Percentiles rank a stretch among this genome's conserved stretches.
Conservation (phyloP, 257 asterid species). For the Mentha longifolia region DNA sequence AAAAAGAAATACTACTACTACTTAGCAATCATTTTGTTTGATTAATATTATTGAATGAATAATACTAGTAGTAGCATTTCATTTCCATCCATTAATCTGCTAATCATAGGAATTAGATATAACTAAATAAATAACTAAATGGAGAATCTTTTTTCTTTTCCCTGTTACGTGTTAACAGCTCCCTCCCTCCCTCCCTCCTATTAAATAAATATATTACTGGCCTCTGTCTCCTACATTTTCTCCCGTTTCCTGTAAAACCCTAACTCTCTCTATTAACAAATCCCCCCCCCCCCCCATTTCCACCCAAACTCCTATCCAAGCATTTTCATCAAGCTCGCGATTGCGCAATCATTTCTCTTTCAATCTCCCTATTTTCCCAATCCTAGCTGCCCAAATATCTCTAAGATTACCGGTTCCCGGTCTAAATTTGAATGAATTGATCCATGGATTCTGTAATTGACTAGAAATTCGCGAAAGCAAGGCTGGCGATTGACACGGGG, state of each 20-base stretch:
- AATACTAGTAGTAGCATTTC: no score
- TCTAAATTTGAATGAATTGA: constrained; percentile 19
- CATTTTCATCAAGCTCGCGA: constrained; percentile 11
- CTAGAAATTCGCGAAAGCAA: constrained; percentile 42
- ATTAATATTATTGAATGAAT: no score
- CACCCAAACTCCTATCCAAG: background rate
- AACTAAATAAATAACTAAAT: no score
- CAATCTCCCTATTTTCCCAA: constrained; percentile 9
- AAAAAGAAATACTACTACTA: no score
- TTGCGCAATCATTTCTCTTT: constrained; percentile 19
- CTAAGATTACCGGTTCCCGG: background rate
- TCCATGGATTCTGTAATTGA: constrained; percentile 17
- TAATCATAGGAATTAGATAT: no score
- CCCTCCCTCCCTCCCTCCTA: no score
- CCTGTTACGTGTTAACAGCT: no score
- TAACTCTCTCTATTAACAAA: constrained; percentile 46
- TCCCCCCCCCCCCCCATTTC: constrained; percentile 34
- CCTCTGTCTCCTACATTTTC: constrained; percentile 10
- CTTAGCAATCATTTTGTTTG: no score
- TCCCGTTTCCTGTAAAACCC: constrained; percentile 50
- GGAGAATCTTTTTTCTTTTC: no score
- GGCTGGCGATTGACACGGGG: constrained; percentile 71
- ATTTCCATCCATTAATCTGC: no score
- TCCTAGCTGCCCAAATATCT: constrained; percentile 12
- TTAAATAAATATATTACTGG: no score